Evolutionary conservation across 2,329 filamentous ascomycete species (phyloP).

Genomic region (Xylariomycetidae sp.): DNA sequence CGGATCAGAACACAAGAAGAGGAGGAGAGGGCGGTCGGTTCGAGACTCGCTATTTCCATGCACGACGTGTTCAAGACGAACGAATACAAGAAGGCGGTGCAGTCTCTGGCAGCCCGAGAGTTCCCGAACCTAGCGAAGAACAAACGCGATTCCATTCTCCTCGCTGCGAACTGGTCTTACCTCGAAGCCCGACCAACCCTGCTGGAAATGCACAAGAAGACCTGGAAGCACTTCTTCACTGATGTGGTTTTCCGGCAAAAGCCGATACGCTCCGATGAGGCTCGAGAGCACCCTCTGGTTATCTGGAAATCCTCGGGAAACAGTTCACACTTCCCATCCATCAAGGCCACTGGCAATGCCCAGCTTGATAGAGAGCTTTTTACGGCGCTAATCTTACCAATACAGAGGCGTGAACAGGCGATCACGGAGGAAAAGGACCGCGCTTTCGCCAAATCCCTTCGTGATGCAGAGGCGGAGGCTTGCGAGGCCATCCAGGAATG

Average conservation of each 20-base stretch:
- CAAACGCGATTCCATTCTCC: constrained; percentile 71
- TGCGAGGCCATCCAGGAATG: constrained; percentile 60
- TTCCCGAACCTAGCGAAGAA: constrained; percentile 70
- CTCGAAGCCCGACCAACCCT: constrained; percentile 65
- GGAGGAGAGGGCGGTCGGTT: constrained; percentile 21
- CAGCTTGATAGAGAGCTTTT: constrained; percentile 60
- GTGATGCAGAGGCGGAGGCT: constrained; percentile 53
- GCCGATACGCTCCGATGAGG: constrained; percentile 43
- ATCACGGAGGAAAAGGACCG: constrained; percentile 46
- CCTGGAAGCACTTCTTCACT: constrained; percentile 71
- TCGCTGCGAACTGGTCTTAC: constrained; percentile 76
- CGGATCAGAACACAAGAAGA: constrained; percentile 42
- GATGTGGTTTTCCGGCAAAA: constrained; percentile 64
- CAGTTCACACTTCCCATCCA: constrained; percentile 50
- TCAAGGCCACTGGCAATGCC: constrained; percentile 59
- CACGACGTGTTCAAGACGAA: constrained; percentile 62
- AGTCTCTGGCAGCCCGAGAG: constrained; percentile 62
- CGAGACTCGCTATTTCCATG: constrained; percentile 38
- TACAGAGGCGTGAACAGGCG: constrained; percentile 38
- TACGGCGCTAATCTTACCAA: constrained; percentile 47
- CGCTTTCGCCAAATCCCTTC: constrained; percentile 45
- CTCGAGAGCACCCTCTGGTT: constrained; percentile 57
- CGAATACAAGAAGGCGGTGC: constrained; percentile 64
- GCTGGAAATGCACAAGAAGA: constrained; percentile 61
- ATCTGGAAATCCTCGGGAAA: constrained; percentile 53